phyloP scores from a whole-genome alignment of 169 alveolate species.

The Prorocentrum cordatum region DNA sequence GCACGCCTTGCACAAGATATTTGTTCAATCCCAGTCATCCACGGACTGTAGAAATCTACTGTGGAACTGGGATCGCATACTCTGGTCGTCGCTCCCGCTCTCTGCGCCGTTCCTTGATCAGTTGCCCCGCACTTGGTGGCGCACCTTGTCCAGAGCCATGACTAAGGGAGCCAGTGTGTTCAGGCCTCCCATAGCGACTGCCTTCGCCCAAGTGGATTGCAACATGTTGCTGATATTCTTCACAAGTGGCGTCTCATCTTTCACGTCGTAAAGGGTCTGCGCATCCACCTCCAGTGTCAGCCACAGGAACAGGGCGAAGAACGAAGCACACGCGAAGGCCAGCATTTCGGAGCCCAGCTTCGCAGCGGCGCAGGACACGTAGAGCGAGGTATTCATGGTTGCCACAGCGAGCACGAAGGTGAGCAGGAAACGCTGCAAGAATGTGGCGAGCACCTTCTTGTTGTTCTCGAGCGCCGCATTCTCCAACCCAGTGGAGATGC shows the following conservation, averaged over 20 bases:
- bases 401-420: too few relatives aligned
- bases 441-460: too few relatives aligned
- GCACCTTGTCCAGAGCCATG: not conserved
- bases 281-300: not conserved
- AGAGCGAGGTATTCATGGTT: constrained; percentile 26
- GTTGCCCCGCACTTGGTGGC: too few relatives aligned
- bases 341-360: constrained; percentile 12
- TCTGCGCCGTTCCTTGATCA: too few relatives aligned
- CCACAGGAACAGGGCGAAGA: not conserved
- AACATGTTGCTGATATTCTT: not conserved
- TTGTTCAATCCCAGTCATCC: constrained; percentile 13
- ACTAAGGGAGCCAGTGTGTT: not conserved
- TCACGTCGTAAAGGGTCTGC: not conserved
- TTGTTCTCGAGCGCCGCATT: too few relatives aligned
- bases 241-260: not conserved
- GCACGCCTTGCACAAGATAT: constrained; percentile 16
- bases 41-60: not conserved
- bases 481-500: too few relatives aligned
- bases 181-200: constrained; percentile 8
- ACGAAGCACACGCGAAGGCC: not conserved
- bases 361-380: constrained; percentile 32
- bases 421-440: too few relatives aligned
- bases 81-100: too few relatives aligned
- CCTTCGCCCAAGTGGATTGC: constrained; percentile 43
- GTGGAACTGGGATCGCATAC: too few relatives aligned